These are phyloP conservation scores for Acacia confusa DNA, from an alignment of 306 rosid genomes.

Conservation along the genomic window DNA sequence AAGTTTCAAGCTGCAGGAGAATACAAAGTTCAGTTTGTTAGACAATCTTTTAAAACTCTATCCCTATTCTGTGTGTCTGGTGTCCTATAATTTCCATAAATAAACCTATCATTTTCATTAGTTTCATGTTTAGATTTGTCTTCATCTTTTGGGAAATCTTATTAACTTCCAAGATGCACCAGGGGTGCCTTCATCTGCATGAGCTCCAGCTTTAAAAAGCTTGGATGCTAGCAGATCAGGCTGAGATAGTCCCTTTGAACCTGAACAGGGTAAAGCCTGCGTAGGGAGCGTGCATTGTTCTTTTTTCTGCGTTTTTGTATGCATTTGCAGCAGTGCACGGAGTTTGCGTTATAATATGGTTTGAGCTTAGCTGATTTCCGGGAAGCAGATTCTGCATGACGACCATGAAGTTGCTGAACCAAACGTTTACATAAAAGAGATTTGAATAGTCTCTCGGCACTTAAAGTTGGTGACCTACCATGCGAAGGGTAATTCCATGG, in stretches of 20 bases:
- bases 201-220: conserved; percentile 45
- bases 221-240: conserved; percentile 65
- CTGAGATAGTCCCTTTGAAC: conserved; percentile 99
- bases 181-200: conserved; percentile 95
- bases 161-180: conserved; percentile 86
- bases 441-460: background rate
- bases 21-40: conserved; percentile 53
- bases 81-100: conserved; percentile 42
- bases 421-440: background rate
- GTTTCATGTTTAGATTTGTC: conserved; percentile 10
- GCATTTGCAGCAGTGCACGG: conserved; percentile 61
- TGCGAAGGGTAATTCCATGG: background rate
- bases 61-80: conserved; percentile 28
- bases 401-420: conserved; percentile 37
- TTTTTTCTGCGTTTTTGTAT: conserved; percentile 36
- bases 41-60: conserved; percentile 33
- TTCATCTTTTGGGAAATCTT: conserved; percentile 23
- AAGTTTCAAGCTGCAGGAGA: conserved; percentile 46
- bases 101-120: conserved; percentile 41
- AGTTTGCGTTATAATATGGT: conserved; percentile 26
- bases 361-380: conserved; percentile 38
- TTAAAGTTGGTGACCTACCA: background rate
- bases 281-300: conserved; percentile 98
- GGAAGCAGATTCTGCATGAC: conserved; percentile 39
- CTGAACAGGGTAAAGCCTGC: conserved; percentile 99